Percentiles rank a stretch among this genome's conserved stretches.
phyloP scores from a whole-genome alignment of 371 early-diverging fungal genomes.

The Mucor lusitanicus region DNA sequence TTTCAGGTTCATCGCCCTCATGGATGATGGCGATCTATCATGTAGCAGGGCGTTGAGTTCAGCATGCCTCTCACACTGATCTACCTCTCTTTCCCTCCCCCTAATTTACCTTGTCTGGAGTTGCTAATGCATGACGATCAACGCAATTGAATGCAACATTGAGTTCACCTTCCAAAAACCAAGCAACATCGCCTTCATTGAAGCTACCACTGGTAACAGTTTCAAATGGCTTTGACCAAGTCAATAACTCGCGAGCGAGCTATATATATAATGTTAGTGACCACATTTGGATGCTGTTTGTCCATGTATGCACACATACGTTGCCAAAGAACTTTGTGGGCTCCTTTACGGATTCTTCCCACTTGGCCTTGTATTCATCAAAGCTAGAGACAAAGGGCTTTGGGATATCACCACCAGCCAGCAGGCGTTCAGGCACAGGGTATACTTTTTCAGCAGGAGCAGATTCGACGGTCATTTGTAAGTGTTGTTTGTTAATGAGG shows the following conservation, averaged over 20 bases:
- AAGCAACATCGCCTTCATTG: conserved; percentile 78
- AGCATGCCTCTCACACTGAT: not conserved
- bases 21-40: conserved; percentile 85
- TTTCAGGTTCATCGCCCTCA: conserved; percentile 85
- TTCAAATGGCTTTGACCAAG: conserved; percentile 78
- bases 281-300: not conserved
- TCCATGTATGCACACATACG: conserved; percentile 58
- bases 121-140: conserved; percentile 85
- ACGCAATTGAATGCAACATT: conserved; percentile 97
- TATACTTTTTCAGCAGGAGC: conserved; percentile 14
- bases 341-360: conserved; percentile 70
- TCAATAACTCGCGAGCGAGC: conserved; percentile 70
- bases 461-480: conserved; percentile 19
- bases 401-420: conserved; percentile 51
- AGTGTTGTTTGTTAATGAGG: not conserved
- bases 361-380: conserved; percentile 72
- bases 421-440: conserved; percentile 50
- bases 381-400: conserved; percentile 71
- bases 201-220: conserved; percentile 65
- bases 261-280: conserved; percentile 16
- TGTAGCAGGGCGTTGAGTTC: no score
- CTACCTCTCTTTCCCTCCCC: not conserved
- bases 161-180: conserved; percentile 94
- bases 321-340: conserved; percentile 81
- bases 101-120: conserved; percentile 63